Percentiles rank a stretch among this genome's conserved stretches.
Evolutionary conservation across 1,284 basidiomycete genomes (phyloP).

Genomic region (Cryptococcus sp.): DNA sequence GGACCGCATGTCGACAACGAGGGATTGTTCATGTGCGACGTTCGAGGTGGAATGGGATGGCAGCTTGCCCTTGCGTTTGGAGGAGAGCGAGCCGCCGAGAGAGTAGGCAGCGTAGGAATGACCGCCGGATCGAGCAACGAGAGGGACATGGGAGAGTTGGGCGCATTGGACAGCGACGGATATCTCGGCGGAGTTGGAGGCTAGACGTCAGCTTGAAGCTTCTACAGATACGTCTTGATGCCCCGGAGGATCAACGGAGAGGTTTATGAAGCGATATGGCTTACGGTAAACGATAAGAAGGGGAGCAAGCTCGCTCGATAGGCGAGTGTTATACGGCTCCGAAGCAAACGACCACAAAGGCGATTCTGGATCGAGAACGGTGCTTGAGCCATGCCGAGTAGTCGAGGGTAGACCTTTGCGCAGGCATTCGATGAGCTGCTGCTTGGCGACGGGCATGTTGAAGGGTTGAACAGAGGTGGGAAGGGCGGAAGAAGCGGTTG

Average conservation of each 20-base stretch:
- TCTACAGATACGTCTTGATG: not conserved
- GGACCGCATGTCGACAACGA: conserved; percentile 13
- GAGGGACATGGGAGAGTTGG: conserved; percentile 2
- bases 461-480: too few relatives aligned
- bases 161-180: conserved; percentile 8
- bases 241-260: not conserved
- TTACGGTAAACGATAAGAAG: conserved; percentile 12
- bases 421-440: too few relatives aligned
- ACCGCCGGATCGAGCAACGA: conserved; percentile 13
- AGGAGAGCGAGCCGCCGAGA: conserved; percentile 9
- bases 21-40: conserved; percentile 5
- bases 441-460: too few relatives aligned
- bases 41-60: too few relatives aligned
- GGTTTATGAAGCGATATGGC: not conserved
- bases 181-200: conserved; percentile 3
- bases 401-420: too few relatives aligned
- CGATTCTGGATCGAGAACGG: not conserved
- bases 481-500: too few relatives aligned
- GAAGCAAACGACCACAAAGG: not conserved
- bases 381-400: too few relatives aligned
- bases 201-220: not conserved
- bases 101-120: conserved; percentile 19
- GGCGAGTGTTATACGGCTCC: conserved; percentile 10
- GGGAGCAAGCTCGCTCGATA: conserved; percentile 3
- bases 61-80: too few relatives aligned